Conservation (phyloP, 208 protist species). For the Trypanosoma caninum region DNA sequence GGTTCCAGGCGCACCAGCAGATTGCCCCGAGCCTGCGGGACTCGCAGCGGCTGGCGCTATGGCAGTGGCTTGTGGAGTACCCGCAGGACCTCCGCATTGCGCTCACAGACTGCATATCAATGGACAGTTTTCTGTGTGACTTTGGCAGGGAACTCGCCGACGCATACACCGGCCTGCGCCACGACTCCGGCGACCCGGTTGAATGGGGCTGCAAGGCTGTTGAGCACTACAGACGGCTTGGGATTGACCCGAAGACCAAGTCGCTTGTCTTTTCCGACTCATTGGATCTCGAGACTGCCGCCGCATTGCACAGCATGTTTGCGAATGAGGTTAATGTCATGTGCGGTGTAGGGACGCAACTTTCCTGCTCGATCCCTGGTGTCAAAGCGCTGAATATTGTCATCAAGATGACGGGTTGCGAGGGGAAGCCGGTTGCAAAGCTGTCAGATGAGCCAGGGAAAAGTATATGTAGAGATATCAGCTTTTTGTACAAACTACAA, state of each 20-base stretch:
- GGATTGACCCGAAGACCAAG: constrained; percentile 72
- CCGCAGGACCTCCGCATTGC: constrained; percentile 75
- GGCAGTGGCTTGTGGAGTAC: constrained; percentile 82
- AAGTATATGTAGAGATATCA: constrained; percentile 54
- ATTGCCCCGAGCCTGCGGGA: constrained; percentile 55
- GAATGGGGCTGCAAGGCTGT: constrained; percentile 80
- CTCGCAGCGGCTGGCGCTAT: constrained; percentile 70
- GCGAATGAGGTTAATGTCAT: constrained; percentile 56
- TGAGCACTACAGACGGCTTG: constrained; percentile 65
- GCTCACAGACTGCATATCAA: constrained; percentile 89
- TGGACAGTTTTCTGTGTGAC: constrained; percentile 84
- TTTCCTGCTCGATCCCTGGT: constrained; percentile 78
- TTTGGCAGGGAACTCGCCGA: constrained; percentile 57
- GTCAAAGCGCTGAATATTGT: constrained; percentile 82
- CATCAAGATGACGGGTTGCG: constrained; percentile 89
- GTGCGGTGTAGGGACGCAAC: constrained; percentile 83
- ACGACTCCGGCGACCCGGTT: constrained; percentile 77
- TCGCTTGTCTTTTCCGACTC: constrained; percentile 87
- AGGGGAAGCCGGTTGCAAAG: constrained; percentile 84
- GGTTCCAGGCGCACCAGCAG: constrained; percentile 91
- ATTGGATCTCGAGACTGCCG: constrained; percentile 70
- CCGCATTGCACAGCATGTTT: constrained; percentile 55
- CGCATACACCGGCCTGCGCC: constrained; percentile 67
- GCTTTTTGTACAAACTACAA: constrained; percentile 57
- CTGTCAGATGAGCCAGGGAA: constrained; percentile 86